Evolutionary conservation across 805 yeast species (phyloP).

Genomic region (Hanseniaspora lachancei): DNA sequence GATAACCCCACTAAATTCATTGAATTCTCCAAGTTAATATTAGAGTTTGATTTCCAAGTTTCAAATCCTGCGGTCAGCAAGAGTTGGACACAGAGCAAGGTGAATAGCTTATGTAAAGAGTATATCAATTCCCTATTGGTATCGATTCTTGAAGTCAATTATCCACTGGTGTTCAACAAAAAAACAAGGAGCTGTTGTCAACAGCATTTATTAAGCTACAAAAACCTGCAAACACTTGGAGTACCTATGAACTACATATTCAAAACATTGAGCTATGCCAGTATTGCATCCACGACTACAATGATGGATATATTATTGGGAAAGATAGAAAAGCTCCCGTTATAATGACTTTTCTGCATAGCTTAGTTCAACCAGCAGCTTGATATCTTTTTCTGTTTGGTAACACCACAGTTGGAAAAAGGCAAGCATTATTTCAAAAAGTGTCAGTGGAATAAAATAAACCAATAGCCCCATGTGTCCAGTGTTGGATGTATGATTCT

Average conservation of each 20-base stretch:
- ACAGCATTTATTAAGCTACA: conserved; percentile 20
- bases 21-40: not conserved
- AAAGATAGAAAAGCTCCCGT: not conserved
- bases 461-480: not conserved
- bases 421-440: conserved; percentile 3
- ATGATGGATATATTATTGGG: conserved; percentile 16
- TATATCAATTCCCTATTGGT: conserved; percentile 17
- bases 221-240: conserved; percentile 19
- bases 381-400: conserved; percentile 1
- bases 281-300: conserved; percentile 19
- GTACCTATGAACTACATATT: conserved; percentile 4
- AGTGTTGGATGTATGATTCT: not conserved
- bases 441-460: not conserved
- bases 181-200: conserved; percentile 18
- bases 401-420: conserved; percentile 9
- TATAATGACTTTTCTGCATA: not conserved
- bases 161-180: conserved; percentile 26
- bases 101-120: not conserved
- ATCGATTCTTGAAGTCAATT: conserved; percentile 26
- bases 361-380: not conserved
- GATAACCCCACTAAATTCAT: not conserved
- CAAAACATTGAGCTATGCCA: conserved; percentile 13
- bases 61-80: not conserved
- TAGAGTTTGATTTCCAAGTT: not conserved
- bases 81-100: not conserved